Conservation (phyloP, 2,329 filamentous ascomycete genomes). For the Endothia cerciana region DNA sequence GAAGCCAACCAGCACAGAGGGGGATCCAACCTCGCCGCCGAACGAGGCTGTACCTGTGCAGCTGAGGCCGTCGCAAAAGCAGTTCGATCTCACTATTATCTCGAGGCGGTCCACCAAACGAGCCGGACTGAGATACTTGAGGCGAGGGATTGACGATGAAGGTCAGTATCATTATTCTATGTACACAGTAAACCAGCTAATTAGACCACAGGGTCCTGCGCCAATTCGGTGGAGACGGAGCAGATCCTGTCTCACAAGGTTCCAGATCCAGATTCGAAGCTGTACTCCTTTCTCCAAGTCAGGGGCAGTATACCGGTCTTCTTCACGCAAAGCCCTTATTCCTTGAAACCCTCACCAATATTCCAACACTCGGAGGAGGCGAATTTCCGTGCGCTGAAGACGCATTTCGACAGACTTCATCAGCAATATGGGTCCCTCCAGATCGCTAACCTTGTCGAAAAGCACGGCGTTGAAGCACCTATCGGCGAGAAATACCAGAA, state of each 20-base stretch:
- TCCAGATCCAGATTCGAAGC: constrained; percentile 65
- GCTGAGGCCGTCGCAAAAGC: constrained; percentile 51
- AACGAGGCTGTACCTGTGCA: constrained; percentile 37
- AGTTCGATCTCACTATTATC: constrained; percentile 83
- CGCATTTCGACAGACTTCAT: constrained; percentile 74
- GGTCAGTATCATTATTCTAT: constrained; percentile 55
- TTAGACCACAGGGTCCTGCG: constrained; percentile 49
- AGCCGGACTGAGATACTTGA: constrained; percentile 86
- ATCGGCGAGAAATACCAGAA: constrained; percentile 80
- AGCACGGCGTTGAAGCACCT: constrained; percentile 77
- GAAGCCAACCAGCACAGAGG: constrained; percentile 24
- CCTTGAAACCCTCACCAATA: constrained; percentile 83
- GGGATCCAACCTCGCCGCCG: constrained; percentile 28
- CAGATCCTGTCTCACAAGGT: constrained; percentile 79
- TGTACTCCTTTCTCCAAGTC: constrained; percentile 84
- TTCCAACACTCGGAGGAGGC: constrained; percentile 79
- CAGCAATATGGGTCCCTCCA: constrained; percentile 77
- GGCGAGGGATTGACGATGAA: constrained; percentile 87
- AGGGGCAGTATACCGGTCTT: constrained; percentile 92
- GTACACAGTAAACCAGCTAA: not conserved
- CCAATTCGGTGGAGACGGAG: constrained; percentile 93
- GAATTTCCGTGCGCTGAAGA: constrained; percentile 77
- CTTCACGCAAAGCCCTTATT: constrained; percentile 94
- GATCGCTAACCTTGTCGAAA: constrained; percentile 84
- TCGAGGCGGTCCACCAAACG: constrained; percentile 87